Conservation (phyloP, 2,329 filamentous ascomycete genomes). For the Triangularia verruculosa region DNA sequence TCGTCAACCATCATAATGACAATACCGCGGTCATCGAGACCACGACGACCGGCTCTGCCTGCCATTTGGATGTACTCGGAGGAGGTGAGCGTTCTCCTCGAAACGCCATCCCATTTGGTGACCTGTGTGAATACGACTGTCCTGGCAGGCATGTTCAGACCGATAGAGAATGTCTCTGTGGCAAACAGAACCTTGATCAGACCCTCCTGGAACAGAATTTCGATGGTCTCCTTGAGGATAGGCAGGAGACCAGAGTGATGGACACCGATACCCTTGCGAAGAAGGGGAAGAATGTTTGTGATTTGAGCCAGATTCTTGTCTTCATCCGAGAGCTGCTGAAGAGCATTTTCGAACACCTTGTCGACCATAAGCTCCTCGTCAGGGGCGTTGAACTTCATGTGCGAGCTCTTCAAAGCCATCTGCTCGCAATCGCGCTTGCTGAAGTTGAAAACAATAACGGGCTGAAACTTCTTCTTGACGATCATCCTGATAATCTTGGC, state of each 20-base stretch:
- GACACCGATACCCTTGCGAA: slow-evolving; percentile 90
- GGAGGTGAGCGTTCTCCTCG: slow-evolving; percentile 79
- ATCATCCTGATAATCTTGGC: slow-evolving; percentile 99
- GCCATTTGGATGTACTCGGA: slow-evolving; percentile 99
- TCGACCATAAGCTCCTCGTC: slow-evolving; percentile 92
- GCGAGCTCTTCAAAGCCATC: slow-evolving; percentile 81
- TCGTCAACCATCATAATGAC: slow-evolving; percentile 99
- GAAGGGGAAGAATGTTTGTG: slow-evolving; percentile 78
- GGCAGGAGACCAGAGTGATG: slow-evolving; percentile 95
- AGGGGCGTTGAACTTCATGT: slow-evolving; percentile 91
- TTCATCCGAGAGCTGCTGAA: slow-evolving; percentile 87
- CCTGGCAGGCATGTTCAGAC: slow-evolving; percentile 98
- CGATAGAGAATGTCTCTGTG: slow-evolving; percentile 98
- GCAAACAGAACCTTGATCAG: slow-evolving; percentile 97
- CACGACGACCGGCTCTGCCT: slow-evolving; percentile 91
- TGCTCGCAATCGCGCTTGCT: slow-evolving; percentile 96
- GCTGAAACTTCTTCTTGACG: slow-evolving; percentile 94
- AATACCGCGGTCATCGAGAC: slow-evolving; percentile 94
- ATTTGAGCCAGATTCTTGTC: slow-evolving; percentile 90
- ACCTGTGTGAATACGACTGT: slow-evolving; percentile 99
- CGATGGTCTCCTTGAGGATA: slow-evolving; percentile 96
- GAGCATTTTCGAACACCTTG: slow-evolving; percentile 90
- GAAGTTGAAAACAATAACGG: slow-evolving; percentile 99
- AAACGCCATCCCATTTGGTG: slow-evolving; percentile 86
- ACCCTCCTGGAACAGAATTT: slow-evolving; percentile 97